Conservation (phyloP, 441 rosid species). For the Gossypium davidsonii region DNA sequence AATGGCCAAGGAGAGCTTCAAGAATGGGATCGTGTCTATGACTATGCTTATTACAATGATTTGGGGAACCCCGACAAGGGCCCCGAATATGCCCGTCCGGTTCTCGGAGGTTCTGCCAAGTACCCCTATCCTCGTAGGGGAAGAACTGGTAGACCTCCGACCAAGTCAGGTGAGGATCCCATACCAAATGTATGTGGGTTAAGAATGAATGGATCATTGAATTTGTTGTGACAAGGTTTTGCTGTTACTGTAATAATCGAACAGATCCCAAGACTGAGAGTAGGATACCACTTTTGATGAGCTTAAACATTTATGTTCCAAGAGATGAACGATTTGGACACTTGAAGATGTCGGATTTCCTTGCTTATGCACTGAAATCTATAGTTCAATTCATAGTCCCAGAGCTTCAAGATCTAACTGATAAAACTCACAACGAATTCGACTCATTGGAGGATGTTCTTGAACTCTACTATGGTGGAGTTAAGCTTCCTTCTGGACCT, state of each 20-base stretch:
- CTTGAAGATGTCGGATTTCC: conserved; percentile 61
- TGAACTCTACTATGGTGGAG: conserved; percentile 53
- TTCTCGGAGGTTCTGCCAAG: conserved; percentile 69
- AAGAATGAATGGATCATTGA: too few relatives aligned
- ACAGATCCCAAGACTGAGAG: conserved; percentile 56
- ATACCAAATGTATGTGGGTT: not conserved
- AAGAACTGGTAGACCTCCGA: conserved; percentile 59
- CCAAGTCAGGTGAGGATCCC: conserved; percentile 30
- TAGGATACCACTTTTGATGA: conserved; percentile 41
- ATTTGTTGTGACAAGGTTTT: not conserved
- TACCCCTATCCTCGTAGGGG: conserved; percentile 89
- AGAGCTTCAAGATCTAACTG: conserved; percentile 40
- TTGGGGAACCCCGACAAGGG: conserved; percentile 52
- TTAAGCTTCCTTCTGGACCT: conserved; percentile 43
- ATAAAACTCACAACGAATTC: conserved; percentile 51
- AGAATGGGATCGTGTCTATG: conserved; percentile 76
- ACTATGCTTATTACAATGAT: conserved; percentile 74
- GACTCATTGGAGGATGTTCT: conserved; percentile 50
- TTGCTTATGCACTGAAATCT: conserved; percentile 48
- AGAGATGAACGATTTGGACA: conserved; percentile 72
- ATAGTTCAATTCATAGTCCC: conserved; percentile 49
- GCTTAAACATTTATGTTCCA: conserved; percentile 66
- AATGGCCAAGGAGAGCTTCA: conserved; percentile 51
- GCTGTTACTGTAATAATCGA: not conserved
- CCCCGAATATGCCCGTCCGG: conserved; percentile 44